These are phyloP conservation scores for Trametes sp. DNA, from an alignment of 1,284 basidiomycete species.

Conservation along the genomic window DNA sequence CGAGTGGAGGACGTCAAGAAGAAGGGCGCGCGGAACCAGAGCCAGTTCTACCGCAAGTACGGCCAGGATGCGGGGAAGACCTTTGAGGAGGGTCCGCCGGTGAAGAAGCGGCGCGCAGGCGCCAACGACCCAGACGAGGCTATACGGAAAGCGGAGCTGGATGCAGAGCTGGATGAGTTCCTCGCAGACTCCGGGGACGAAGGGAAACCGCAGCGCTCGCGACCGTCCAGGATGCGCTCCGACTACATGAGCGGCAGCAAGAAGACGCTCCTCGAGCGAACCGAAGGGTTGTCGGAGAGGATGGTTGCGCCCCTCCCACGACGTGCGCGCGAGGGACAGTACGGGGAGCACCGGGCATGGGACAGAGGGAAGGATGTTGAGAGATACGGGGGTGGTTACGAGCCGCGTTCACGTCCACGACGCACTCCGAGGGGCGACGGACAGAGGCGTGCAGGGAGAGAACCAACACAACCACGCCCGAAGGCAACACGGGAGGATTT, in stretches of 20 bases:
- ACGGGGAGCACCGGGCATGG: constrained; percentile 26
- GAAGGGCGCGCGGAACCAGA: constrained; percentile 70
- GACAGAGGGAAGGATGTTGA: constrained; percentile 38
- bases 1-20: constrained; percentile 73
- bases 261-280: constrained; percentile 61
- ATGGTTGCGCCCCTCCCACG: constrained; percentile 53
- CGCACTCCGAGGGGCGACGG: constrained; percentile 13
- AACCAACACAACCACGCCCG: constrained; percentile 49
- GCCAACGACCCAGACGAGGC: constrained; percentile 40
- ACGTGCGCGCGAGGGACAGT: constrained; percentile 38
- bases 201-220: constrained; percentile 46
- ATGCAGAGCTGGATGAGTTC: constrained; percentile 72
- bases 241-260: constrained; percentile 62
- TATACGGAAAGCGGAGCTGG: constrained; percentile 50
- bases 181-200: constrained; percentile 56
- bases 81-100: constrained; percentile 42
- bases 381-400: constrained; percentile 16
- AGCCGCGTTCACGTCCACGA: constrained; percentile 16
- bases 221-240: constrained; percentile 69
- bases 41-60: constrained; percentile 79
- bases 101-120: constrained; percentile 48
- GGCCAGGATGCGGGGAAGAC: constrained; percentile 71
- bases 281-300: constrained; percentile 55
- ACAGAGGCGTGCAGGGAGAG: constrained; percentile 38
- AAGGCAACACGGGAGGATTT: constrained; percentile 72